Percentiles rank a stretch among this genome's conserved stretches.
Conservation (phyloP, 2,329 filamentous ascomycete genomes). For the Pseudonectria foliicola region DNA sequence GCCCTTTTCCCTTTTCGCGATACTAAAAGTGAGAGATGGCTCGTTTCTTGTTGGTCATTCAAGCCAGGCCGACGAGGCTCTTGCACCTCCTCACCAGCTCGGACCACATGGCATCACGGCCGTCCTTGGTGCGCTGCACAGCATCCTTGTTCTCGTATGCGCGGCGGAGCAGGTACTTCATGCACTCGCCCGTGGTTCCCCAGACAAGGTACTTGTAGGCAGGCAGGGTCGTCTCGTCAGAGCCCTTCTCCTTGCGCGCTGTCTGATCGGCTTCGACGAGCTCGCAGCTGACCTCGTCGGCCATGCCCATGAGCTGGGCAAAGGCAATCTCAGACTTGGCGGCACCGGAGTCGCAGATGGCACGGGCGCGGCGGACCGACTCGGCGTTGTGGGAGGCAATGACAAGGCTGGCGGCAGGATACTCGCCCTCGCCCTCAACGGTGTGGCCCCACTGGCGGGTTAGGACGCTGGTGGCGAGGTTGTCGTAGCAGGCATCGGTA, state of each 20-base stretch:
- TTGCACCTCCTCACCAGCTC: conserved; percentile 54
- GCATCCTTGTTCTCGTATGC: conserved; percentile 67
- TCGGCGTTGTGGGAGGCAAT: conserved; percentile 78
- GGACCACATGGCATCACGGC: conserved; percentile 53
- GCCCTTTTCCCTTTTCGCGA: conserved; percentile 6
- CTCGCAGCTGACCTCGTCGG: conserved; percentile 77
- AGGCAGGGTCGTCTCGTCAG: conserved; percentile 35
- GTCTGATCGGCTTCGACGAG: conserved; percentile 34
- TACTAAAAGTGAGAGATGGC: no score
- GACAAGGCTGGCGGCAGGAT: conserved; percentile 57
- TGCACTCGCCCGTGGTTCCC: conserved; percentile 70
- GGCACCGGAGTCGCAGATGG: conserved; percentile 39
- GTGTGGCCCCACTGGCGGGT: conserved; percentile 38
- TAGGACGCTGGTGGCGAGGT: conserved; percentile 60
- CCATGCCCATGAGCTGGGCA: conserved; percentile 88
- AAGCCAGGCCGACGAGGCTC: conserved; percentile 31
- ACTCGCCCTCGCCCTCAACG: conserved; percentile 33
- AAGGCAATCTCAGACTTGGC: conserved; percentile 35
- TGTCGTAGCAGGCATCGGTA: conserved; percentile 67
- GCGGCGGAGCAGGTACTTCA: conserved; percentile 66
- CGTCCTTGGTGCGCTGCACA: conserved; percentile 54
- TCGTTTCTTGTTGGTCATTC: no score
- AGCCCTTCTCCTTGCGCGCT: conserved; percentile 21
- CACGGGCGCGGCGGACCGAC: conserved; percentile 55
- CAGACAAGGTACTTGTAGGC: conserved; percentile 66